Evolutionary conservation across 345 rosid species (phyloP), one percentile per base, ranked within the genome.

Genomic region (Raphanus raphanistrum): DNA sequence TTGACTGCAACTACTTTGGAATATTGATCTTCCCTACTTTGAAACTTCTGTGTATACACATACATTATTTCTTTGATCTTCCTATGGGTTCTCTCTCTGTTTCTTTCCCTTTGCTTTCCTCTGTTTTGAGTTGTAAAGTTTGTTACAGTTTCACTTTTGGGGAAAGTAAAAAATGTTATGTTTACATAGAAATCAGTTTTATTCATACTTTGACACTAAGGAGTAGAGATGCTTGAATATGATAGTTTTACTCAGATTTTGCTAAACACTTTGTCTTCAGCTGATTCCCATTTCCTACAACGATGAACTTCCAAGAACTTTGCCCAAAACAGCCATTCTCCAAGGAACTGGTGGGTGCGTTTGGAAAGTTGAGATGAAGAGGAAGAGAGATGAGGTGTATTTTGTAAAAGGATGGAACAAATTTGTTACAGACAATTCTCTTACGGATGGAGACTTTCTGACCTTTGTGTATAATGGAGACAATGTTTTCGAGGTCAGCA

Each of bases 391-490:
- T 8, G 76, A 71, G 60, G 66, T 63, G 27, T 16, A 13, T 21
- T 65, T 77, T 29, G 66, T 0, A 1, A 6, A 71, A 64, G 81
- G 72, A 0, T 77, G 76, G 72, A 0, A 50, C 70, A 71, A 63
- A 31, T 77, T 71, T 13, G 76, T 71, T 7, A 17, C 7, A 6
- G 80, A 77, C 1, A 71, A 77, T 4, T 41, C 33, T 41, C 36
- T 77, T 13, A 10, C 0, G 2, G 76, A 77, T 1, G 71, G 81
- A 50, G 76, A 77, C n/a, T 55, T 77, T 41, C 1, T 77, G 36
- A 77, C 76, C 28, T 77, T 77, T 8, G 76, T 55, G 13, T 77
- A 77, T 57, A 1, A 77, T 2, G 72, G 80, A 29, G 61, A 41
- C 28, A 3, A 45, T 48, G 11, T 57, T 31, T 71, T 77, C 67